These are phyloP conservation scores for Sisymbrium irio DNA, from an alignment of 345 rosid genomes.

Conservation along the genomic window DNA sequence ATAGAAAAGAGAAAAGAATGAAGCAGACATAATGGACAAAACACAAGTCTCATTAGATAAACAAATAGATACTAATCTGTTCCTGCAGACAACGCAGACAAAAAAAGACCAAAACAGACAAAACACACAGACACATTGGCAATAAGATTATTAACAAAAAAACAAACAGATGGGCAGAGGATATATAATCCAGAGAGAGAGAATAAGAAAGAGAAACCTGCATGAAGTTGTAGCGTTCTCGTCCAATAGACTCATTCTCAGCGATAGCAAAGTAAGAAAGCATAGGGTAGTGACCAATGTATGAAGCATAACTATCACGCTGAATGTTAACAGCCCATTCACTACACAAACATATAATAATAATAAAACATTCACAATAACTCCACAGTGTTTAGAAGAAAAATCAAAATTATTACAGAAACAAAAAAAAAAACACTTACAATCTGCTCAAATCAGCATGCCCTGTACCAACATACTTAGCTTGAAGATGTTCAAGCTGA, in stretches of 20 bases:
- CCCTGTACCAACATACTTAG: slow-evolving; percentile 94
- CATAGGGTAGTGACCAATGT: slow-evolving; percentile 80
- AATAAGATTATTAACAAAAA: neutral
- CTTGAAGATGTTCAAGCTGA: slow-evolving; percentile 98
- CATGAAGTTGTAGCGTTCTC: slow-evolving; percentile 94
- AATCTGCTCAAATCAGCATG: slow-evolving; percentile 94
- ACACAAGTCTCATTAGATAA: neutral
- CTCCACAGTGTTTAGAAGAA: neutral
- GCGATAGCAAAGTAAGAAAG: slow-evolving; percentile 86
- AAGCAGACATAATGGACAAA: neutral
- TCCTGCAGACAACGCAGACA: neutral
- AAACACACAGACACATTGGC: neutral
- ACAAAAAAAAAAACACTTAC: slow-evolving; percentile 39
- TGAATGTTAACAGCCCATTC: slow-evolving; percentile 97
- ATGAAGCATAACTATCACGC: slow-evolving; percentile 89
- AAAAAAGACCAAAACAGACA: neutral
- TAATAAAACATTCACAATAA: neutral
- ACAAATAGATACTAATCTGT: too few species aligned
- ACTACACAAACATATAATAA: slow-evolving; percentile 31
- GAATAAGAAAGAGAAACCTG: slow-evolving; percentile 42
- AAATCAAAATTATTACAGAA: too few species aligned
- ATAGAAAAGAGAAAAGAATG: neutral
- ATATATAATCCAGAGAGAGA: neutral
- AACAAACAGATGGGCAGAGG: neutral
- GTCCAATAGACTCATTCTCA: slow-evolving; percentile 86